Evolutionary conservation across 352 stramenopile genomes (phyloP).

Genomic region (Phytophthora sp.): DNA sequence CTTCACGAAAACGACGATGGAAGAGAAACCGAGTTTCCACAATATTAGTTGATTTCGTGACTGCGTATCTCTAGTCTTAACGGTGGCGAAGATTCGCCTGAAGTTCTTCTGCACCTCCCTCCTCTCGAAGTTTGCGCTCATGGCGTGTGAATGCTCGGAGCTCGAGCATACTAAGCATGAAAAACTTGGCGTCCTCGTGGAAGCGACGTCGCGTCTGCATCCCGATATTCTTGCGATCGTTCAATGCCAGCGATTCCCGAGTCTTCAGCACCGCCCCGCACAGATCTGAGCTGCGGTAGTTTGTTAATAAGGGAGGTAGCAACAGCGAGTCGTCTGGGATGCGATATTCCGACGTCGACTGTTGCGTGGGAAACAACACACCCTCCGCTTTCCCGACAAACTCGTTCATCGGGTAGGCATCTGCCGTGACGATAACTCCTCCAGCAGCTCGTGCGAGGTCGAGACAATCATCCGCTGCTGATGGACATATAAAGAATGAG

Average conservation of each 20-base stretch:
- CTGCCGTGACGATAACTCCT: conserved; percentile 50
- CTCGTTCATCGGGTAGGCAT: conserved; percentile 74
- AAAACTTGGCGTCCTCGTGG: conserved; percentile 58
- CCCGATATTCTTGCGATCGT: conserved; percentile 31
- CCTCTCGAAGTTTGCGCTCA: background rate
- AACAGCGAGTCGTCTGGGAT: conserved; percentile 23
- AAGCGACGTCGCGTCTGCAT: conserved; percentile 43
- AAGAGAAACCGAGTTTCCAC: background rate
- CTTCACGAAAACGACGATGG: background rate
- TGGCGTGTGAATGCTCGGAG: conserved; percentile 31
- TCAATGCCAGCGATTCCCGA: conserved; percentile 14
- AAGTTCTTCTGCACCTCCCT: background rate
- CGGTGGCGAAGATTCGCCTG: conserved; percentile 14
- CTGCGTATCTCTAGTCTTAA: conserved; percentile 16
- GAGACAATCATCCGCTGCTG: conserved; percentile 68
- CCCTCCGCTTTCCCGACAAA: conserved; percentile 25
- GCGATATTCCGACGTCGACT: conserved; percentile 6
- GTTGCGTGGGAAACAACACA: conserved; percentile 22
- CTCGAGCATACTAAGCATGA: conserved; percentile 45
- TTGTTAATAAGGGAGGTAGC: conserved; percentile 7
- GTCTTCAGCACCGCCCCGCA: conserved; percentile 23
- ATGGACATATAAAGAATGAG: conserved; percentile 62
- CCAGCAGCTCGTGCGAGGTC: conserved; percentile 58
- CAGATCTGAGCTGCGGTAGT: conserved; percentile 19
- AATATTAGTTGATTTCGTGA: conserved; percentile 15